Percentiles rank a stretch among this genome's conserved stretches.
Conservation (phyloP, 2,329 filamentous ascomycete genomes). For the Fusarium compactum region DNA sequence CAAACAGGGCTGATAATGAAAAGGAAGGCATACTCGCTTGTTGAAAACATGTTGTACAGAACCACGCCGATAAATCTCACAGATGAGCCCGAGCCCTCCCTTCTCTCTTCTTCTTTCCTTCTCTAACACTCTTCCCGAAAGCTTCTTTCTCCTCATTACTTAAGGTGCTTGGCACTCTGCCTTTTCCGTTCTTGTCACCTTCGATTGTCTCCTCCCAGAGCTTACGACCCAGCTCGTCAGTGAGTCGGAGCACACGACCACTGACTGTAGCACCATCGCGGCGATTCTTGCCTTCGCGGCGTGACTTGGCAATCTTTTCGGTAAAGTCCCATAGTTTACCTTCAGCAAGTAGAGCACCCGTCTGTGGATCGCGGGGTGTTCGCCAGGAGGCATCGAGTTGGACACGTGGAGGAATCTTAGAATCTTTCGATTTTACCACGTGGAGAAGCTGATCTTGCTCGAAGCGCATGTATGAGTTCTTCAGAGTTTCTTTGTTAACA, state of each 20-base stretch:
- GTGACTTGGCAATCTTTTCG: slow-evolving; percentile 83
- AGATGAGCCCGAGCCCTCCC: slow-evolving; percentile 65
- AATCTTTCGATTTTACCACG: slow-evolving; percentile 75
- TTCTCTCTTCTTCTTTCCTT: slow-evolving; percentile 61
- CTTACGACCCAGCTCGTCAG: slow-evolving; percentile 76
- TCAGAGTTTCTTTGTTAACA: slow-evolving; percentile 97
- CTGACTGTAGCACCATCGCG: slow-evolving; percentile 93
- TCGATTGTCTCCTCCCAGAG: slow-evolving; percentile 72
- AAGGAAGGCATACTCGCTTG: slow-evolving; percentile 17
- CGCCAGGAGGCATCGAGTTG: slow-evolving; percentile 81
- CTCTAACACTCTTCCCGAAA: slow-evolving; percentile 58
- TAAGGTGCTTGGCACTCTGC: slow-evolving; percentile 57
- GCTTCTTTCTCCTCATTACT: slow-evolving; percentile 64
- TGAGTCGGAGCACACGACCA: slow-evolving; percentile 80
- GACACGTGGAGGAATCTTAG: slow-evolving; percentile 71
- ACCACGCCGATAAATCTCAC: slow-evolving; percentile 45
- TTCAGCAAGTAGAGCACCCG: slow-evolving; percentile 72
- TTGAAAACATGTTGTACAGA: slow-evolving; percentile 22
- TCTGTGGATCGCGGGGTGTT: slow-evolving; percentile 72
- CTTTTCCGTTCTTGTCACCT: slow-evolving; percentile 53
- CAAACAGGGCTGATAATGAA: neutral
- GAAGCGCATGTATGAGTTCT: slow-evolving; percentile 90
- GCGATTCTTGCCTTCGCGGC: slow-evolving; percentile 94
- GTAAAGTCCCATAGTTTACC: slow-evolving; percentile 93
- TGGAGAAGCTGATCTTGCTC: slow-evolving; percentile 91